Conservation (phyloP, 257 asterid species). For the Ilex asprella region DNA sequence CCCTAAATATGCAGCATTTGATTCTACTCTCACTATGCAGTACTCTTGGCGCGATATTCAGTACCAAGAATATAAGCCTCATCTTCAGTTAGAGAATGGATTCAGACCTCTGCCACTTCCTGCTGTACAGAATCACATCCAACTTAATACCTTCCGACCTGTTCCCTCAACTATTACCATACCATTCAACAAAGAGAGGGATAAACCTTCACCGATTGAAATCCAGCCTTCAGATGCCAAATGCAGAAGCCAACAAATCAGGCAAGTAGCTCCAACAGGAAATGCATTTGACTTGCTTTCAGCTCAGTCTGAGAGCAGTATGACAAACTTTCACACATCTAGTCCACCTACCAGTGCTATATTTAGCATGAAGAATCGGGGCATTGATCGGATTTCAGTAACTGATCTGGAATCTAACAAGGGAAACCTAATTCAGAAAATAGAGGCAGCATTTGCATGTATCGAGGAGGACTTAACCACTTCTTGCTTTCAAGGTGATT, state of each 20-base stretch:
- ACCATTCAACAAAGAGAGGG: constrained; percentile 15
- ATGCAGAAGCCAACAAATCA: constrained; percentile 15
- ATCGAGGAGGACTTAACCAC: constrained; percentile 38
- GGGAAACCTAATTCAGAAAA: constrained; percentile 25
- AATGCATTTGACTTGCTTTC: constrained; percentile 29
- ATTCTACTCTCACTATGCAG: constrained; percentile 21
- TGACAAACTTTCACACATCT: constrained; percentile 13
- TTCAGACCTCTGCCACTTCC: constrained; percentile 25
- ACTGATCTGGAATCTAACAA: constrained; percentile 26
- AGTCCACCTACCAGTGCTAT: constrained; percentile 24
- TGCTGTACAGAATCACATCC: constrained; percentile 12
- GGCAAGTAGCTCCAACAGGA: constrained; percentile 24
- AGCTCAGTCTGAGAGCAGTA: constrained; percentile 29
- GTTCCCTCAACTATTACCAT: constrained; percentile 13
- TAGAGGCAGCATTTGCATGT: constrained; percentile 29
- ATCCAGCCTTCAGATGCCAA: constrained; percentile 18
- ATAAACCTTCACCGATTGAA: constrained; percentile 12
- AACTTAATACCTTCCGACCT: constrained; percentile 14
- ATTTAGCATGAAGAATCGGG: constrained; percentile 35
- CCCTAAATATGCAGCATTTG: constrained; percentile 22
- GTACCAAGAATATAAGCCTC: constrained; percentile 27
- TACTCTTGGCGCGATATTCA: constrained; percentile 39
- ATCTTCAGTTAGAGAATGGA: constrained; percentile 18
- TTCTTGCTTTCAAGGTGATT: constrained; percentile 31
- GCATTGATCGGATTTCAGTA: constrained; percentile 27